Evolutionary conservation across 352 stramenopile species (phyloP).

Genomic region (Pythium diclinum): DNA sequence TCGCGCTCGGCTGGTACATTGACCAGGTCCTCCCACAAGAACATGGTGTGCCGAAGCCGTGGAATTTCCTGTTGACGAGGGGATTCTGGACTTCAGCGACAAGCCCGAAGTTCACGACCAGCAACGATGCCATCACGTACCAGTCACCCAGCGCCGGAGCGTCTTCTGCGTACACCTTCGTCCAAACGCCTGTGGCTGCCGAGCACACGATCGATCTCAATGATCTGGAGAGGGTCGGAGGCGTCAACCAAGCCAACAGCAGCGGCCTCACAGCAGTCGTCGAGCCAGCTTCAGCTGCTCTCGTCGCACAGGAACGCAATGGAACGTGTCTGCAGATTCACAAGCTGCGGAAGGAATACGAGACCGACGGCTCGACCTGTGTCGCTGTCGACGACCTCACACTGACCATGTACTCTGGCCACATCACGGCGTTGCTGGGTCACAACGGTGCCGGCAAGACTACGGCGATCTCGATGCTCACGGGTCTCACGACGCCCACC

Average conservation of each 20-base stretch:
- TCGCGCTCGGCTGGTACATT: slow-evolving; percentile 88
- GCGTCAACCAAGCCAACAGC: no score
- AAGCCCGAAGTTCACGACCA: not conserved
- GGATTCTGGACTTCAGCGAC: not conserved
- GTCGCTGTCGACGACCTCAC: slow-evolving; percentile 83
- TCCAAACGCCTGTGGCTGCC: not conserved
- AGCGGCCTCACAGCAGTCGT: slow-evolving; percentile 23
- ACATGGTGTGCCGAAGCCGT: slow-evolving; percentile 56
- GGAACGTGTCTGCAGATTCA: slow-evolving; percentile 57
- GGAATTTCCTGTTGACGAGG: not conserved
- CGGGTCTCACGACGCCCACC: slow-evolving; percentile 47
- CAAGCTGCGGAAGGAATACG: slow-evolving; percentile 70
- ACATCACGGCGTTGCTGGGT: slow-evolving; percentile 72
- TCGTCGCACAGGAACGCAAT: slow-evolving; percentile 43
- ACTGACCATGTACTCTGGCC: slow-evolving; percentile 72
- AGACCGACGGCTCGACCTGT: slow-evolving; percentile 66
- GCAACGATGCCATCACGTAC: not conserved
- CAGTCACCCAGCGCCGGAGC: not conserved
- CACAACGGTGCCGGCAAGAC: slow-evolving; percentile 83
- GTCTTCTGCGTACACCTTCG: not conserved
- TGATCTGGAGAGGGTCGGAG: slow-evolving; percentile 20
- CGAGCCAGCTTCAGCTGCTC: slow-evolving; percentile 38
- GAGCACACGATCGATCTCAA: slow-evolving; percentile 17
- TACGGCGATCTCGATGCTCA: slow-evolving; percentile 78
- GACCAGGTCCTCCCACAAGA: slow-evolving; percentile 91